These are phyloP conservation scores for Aureobasidium sp. DNA, from an alignment of 2,329 filamentous ascomycete species.

Conservation along the genomic window DNA sequence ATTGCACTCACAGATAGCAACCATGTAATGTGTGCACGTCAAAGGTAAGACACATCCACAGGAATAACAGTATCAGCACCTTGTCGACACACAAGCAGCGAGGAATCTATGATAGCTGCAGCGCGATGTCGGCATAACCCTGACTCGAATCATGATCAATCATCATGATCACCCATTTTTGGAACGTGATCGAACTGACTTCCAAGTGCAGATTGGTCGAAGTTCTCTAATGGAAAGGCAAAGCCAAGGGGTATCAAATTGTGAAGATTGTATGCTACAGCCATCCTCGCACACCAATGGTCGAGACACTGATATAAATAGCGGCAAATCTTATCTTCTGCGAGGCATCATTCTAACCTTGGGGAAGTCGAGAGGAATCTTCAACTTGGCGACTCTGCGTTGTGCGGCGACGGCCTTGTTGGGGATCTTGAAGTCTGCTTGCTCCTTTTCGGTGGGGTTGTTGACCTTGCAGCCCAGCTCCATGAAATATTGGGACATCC, in stretches of 20 bases:
- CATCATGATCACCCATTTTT: neutral
- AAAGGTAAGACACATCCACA: neutral
- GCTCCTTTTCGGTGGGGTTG: constrained; percentile 41
- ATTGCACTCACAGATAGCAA: too few relatives aligned
- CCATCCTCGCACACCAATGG: neutral
- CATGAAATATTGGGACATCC: constrained; percentile 61
- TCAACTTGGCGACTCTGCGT: constrained; percentile 62
- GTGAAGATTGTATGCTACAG: neutral
- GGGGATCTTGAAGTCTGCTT: constrained; percentile 46
- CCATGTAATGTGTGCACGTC: too few relatives aligned
- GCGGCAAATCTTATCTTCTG: constrained; percentile 20
- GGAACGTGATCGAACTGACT: neutral
- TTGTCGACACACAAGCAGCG: neutral
- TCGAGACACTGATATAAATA: neutral
- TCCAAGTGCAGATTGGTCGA: too few relatives aligned
- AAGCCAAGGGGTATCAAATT: neutral
- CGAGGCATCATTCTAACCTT: constrained; percentile 44
- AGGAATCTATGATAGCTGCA: neutral
- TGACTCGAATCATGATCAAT: neutral
- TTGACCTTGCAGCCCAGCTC: constrained; percentile 66
- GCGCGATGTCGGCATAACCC: neutral
- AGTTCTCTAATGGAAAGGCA: neutral
- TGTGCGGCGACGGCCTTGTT: constrained; percentile 54
- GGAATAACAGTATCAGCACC: neutral
- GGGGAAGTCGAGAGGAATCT: constrained; percentile 76